Evolutionary conservation across 208 protist species (phyloP), one percentile per base, ranked within the genome.

Genomic region (Leishmania major): DNA sequence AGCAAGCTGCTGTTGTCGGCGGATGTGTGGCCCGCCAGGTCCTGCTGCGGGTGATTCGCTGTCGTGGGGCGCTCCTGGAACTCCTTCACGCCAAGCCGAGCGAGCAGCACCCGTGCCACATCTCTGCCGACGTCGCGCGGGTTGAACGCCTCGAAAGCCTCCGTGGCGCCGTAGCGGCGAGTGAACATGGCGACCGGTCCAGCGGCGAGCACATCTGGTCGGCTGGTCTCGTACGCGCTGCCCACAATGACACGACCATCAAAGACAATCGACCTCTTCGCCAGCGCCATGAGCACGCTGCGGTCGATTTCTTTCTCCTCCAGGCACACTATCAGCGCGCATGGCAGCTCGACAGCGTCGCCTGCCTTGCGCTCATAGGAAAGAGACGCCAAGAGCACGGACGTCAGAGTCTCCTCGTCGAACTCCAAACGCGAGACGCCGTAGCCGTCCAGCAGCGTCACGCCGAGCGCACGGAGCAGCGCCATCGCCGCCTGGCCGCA

Each of bases 161-260:
- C 85, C 19, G 91, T 96, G 28, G 88, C 87, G 13, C 96, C 96
- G 87, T 98, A 98, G 69, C 96, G 91, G 25, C 96, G 93, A 6
- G 93, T 97, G 87, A 97, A 98, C 95, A 98, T 98, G 43, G 96
- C 93, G 15, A 98, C 93, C n/a, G 96, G 94, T 0, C 96, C 96
- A 28, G 93, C 95, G 37, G 96, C 94, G 72, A 95, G 94, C 64
- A 98, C 88, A 37, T 80, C 75, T 13, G 90, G 87, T 78, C 98
- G 91, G n/a, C 92, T 97, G 19, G 96, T 98, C 78, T 90, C 87
- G 78, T 98, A 98, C 75, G 94, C 90, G 17, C 89, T 88, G 75
- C 97, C 93, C 7, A 98, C 94, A 87, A 98, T 98, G 31, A 98
- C 91, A 73, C 96, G 94, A 43, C 96, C 96, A 82, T 98, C 96